phyloP scores from a whole-genome alignment of 2,329 filamentous ascomycete genomes.

The Xylaria sp. region DNA sequence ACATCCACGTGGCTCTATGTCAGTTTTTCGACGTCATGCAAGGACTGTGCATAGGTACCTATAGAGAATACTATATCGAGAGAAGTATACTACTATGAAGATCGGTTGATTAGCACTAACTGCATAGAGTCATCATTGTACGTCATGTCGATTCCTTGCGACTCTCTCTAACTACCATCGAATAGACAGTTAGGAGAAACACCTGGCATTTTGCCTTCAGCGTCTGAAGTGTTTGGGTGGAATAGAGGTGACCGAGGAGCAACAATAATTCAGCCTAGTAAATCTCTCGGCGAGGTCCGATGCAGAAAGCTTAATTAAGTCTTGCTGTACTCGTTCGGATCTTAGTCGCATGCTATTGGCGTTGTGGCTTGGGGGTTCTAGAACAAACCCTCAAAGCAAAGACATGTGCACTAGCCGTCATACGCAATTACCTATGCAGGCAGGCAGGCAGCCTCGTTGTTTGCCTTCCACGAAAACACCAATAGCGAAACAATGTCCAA shows the following conservation, averaged over 20 bases:
- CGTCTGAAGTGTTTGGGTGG: too few species aligned
- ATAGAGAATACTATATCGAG: too few species aligned
- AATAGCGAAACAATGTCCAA: conserved; percentile 6
- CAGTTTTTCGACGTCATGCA: conserved; percentile 4
- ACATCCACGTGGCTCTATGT: neutral
- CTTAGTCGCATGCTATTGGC: neutral
- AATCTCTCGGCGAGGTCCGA: too few species aligned
- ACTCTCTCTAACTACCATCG: neutral
- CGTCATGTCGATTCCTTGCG: neutral
- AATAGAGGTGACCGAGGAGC: too few species aligned
- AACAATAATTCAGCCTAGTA: too few species aligned
- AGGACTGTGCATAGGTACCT: neutral
- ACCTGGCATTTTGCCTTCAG: neutral
- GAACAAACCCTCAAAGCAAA: neutral
- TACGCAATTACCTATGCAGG: neutral
- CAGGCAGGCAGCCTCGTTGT: neutral
- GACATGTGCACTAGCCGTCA: neutral
- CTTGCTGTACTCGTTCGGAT: neutral
- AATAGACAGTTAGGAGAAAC: neutral
- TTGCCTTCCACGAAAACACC: neutral
- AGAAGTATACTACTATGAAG: neutral
- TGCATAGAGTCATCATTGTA: neutral
- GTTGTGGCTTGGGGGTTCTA: neutral
- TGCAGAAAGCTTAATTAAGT: neutral
- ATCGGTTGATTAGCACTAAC: neutral